A percentile compares a stretch with the other conserved stretches of the same genome.
Conservation (phyloP, 2,329 filamentous ascomycete genomes). For the Aspergillus persii region DNA sequence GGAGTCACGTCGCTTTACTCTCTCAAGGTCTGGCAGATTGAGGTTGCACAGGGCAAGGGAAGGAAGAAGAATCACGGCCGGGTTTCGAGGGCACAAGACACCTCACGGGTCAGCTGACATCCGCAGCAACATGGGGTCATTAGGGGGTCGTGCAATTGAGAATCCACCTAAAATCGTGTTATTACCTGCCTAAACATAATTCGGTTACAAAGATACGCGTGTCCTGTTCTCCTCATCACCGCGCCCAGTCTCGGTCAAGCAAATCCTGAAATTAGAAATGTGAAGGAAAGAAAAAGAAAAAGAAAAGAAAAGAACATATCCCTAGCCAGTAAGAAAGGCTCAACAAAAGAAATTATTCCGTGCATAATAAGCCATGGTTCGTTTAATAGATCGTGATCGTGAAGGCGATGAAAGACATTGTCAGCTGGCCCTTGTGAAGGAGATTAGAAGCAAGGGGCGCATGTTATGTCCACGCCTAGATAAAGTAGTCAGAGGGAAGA, state of each 20-base stretch:
- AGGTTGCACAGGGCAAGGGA: not conserved
- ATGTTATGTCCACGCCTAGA: slow-evolving; percentile 19
- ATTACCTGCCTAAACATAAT: not conserved
- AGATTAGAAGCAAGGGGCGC: not conserved
- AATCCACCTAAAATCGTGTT: not conserved
- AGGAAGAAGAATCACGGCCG: not conserved
- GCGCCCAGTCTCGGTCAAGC: not conserved
- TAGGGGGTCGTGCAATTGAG: not conserved
- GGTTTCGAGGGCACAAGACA: not conserved
- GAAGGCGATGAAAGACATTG: not conserved
- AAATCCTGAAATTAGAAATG: not conserved
- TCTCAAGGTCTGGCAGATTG: not conserved
- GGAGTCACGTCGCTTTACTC: not conserved
- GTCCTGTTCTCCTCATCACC: not conserved
- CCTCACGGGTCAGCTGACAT: not conserved
- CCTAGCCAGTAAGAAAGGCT: not conserved
- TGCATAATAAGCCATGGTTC: not conserved
- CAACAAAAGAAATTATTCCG: not conserved
- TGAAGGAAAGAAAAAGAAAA: not conserved
- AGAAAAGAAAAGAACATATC: not conserved
- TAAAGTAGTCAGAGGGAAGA: slow-evolving; percentile 44
- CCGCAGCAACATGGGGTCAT: not conserved
- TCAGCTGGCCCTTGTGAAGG: not conserved
- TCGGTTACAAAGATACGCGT: not conserved
- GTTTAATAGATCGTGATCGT: slow-evolving; percentile 1